Conservation (phyloP, 2,329 filamentous ascomycete species). For the Neofusicoccum kwambonambiense region DNA sequence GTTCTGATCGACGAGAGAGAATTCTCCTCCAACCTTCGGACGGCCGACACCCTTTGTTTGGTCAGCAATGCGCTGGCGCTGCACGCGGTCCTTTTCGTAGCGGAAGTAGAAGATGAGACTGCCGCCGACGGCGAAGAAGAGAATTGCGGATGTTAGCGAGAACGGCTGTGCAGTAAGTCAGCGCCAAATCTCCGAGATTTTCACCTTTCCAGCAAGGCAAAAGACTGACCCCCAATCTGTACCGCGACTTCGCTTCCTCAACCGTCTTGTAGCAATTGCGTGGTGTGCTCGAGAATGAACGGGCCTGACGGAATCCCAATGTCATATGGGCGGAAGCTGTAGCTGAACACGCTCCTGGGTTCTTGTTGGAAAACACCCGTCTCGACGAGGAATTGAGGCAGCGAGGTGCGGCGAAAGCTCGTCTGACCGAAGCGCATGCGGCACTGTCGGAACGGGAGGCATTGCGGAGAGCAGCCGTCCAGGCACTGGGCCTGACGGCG, state of each 20-base stretch:
- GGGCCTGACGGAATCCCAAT: neutral
- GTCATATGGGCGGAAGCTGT: neutral
- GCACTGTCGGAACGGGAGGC: neutral
- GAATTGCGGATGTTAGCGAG: constrained; percentile 82
- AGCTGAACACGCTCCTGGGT: neutral
- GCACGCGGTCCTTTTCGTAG: constrained; percentile 86
- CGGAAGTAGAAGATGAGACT: constrained; percentile 89
- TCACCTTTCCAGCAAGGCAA: neutral
- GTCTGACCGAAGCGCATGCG: neutral
- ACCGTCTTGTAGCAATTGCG: constrained; percentile 18
- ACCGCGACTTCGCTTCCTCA: constrained; percentile 18
- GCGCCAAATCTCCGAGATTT: neutral
- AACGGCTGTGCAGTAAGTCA: constrained; percentile 63
- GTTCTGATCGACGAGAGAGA: constrained; percentile 78
- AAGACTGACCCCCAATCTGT: constrained; percentile 17
- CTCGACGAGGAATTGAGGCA: neutral
- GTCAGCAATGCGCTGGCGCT: constrained; percentile 83
- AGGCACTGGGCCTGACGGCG: neutral
- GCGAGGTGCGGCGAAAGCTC: neutral
- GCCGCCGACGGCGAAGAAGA: constrained; percentile 78
- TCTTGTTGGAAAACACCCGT: neutral
- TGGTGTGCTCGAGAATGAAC: constrained; percentile 8
- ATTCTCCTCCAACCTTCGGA: constrained; percentile 89
- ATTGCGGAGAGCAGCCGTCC: constrained; percentile 4
- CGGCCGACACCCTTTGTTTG: constrained; percentile 88